A percentile compares a stretch with the other conserved stretches of the same genome.
These are phyloP conservation scores for Licmophora abbreviata DNA, from an alignment of 108 stramenopile species.

Conservation along the genomic window DNA sequence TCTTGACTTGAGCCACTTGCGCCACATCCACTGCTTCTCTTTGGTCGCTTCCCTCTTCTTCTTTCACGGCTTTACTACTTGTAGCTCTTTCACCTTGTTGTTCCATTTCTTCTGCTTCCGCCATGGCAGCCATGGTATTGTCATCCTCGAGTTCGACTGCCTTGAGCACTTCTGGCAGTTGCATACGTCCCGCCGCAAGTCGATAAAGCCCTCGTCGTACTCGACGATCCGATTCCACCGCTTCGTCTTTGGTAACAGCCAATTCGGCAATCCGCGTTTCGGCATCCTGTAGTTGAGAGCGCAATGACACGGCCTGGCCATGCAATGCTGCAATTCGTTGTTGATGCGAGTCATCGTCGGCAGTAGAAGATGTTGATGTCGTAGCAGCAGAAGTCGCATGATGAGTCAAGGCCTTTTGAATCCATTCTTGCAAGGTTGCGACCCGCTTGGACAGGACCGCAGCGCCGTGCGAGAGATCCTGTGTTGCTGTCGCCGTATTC, in stretches of 20 bases:
- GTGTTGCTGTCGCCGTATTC: background rate
- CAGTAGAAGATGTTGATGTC: background rate
- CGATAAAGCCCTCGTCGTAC: conserved; percentile 75
- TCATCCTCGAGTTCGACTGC: conserved; percentile 36
- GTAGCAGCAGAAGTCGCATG: background rate
- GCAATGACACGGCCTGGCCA: conserved; percentile 10
- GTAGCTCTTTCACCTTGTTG: background rate
- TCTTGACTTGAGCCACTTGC: conserved; percentile 39
- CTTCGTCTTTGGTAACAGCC: conserved; percentile 55
- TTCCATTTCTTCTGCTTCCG: conserved; percentile 7
- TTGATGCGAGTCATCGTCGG: too few relatives aligned
- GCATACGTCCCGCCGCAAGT: conserved; percentile 50
- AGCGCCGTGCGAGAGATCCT: conserved; percentile 2
- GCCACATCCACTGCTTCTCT: conserved; percentile 15
- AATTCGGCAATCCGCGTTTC: conserved; percentile 56
- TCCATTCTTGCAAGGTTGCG: conserved; percentile 30
- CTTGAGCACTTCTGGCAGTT: conserved; percentile 61
- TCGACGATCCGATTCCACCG: conserved; percentile 49
- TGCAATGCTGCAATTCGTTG: conserved; percentile 6
- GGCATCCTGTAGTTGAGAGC: conserved; percentile 17
- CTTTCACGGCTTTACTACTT: background rate
- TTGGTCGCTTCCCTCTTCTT: conserved; percentile 1
- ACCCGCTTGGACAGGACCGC: conserved; percentile 25
- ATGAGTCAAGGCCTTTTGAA: conserved; percentile 16
- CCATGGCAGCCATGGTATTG: conserved; percentile 23